Conservation (phyloP, 495 filamentous ascomycete genomes). For the Daldinia decipiens region DNA sequence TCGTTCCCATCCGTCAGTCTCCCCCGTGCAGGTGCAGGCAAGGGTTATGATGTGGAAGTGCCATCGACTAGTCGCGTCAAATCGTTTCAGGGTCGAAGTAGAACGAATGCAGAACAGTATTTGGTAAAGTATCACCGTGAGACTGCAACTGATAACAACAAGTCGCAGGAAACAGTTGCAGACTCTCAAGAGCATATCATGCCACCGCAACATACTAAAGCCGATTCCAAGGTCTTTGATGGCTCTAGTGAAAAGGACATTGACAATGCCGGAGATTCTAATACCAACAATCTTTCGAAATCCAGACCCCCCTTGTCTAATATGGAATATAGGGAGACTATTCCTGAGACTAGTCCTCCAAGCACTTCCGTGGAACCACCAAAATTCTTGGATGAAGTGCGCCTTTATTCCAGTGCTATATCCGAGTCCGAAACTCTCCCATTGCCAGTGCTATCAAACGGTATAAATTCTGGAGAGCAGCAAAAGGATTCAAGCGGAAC, state of each 20-base stretch:
- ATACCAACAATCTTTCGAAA: constrained; percentile 22
- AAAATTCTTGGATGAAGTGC: constrained; percentile 31
- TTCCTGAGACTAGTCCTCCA: constrained; percentile 55
- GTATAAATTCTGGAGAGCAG: constrained; percentile 7
- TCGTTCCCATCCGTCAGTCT: constrained; percentile 53
- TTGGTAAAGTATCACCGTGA: constrained; percentile 38
- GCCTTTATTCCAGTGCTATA: constrained; percentile 30
- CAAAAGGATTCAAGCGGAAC: constrained; percentile 15
- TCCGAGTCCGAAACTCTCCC: constrained; percentile 35
- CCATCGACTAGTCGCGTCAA: constrained; percentile 52
- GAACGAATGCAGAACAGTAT: constrained; percentile 37
- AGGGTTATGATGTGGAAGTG: constrained; percentile 49
- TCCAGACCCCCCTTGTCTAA: constrained; percentile 17
- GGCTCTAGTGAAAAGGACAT: constrained; percentile 6
- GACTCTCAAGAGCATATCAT: constrained; percentile 45
- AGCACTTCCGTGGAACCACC: constrained; percentile 33
- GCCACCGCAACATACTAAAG: constrained; percentile 35
- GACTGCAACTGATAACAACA: constrained; percentile 25
- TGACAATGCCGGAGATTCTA: constrained; percentile 12
- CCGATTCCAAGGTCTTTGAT: constrained; percentile 39
- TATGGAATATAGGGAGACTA: constrained; percentile 45
- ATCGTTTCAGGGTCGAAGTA: constrained; percentile 14
- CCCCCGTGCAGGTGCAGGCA: constrained; percentile 38
- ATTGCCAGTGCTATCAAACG: constrained; percentile 27
- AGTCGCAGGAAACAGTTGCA: constrained; percentile 47